Base-by-base conservation (phyloP, 768 basidiomycete species). In the Russula dissimulans region DNA sequence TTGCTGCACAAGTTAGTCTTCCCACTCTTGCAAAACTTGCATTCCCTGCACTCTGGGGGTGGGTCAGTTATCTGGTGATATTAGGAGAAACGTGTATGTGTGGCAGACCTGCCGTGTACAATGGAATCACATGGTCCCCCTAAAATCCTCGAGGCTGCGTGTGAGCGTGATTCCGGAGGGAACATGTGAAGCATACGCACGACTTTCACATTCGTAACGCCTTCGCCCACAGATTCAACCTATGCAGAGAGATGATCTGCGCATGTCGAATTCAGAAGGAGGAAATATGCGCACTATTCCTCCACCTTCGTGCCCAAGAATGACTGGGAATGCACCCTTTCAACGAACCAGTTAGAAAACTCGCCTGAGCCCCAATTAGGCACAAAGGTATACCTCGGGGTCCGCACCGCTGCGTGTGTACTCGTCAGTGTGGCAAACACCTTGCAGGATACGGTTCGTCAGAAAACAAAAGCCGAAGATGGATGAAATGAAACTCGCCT, bases 1-100 rank as follows among this genome's bases (percentile, higher is more conserved):
- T 85, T 85, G 63, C 94, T 88, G 70, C 95, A 99, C n/a, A 99
- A 83, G 74, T 99, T 99, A 59, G 97, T 99, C 80, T 98, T 98
- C 56, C 91, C 91, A 62, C 89, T 91, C 74, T 87, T 95, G 81
- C 97, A 99, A 78, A 98, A 98, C 74, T 97, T 98, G 78, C 97
- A 99, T 75, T 99, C 88, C 41, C 82, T 83, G 70, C 93, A 97
- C 74, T 97, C 94, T 70, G 56, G 12, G 22, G 41, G 29, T 26
- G 55, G 46, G 49, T 60, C 22, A 22, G 26, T 4, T 49, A 39
- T 26, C 43, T 31, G 17, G 38, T 11, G 32, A 42, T 11, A 58
- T 15, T 32, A 15, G 12, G 14, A 22, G 32, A 26, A n/a, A 7
- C 2, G 48, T 49, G 31, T 26, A 7, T 41, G 48, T 18, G 31